A percentile compares a stretch with the other conserved stretches of the same genome.
Conservation (phyloP, 352 stramenopile species). For the Globisporangium lucens region DNA sequence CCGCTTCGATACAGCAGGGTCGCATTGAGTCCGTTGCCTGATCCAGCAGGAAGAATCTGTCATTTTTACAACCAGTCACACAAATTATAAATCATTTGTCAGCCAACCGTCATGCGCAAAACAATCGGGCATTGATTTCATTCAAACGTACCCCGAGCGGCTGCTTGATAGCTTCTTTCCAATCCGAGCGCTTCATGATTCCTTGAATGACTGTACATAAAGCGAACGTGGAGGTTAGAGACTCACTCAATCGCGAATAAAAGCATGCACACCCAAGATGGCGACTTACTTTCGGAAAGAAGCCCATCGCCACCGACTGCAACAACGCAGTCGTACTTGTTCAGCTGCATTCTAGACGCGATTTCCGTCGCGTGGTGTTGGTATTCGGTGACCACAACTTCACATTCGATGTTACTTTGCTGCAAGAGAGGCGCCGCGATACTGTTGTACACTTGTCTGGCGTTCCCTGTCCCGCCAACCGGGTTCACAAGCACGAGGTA, state of each 20-base stretch:
- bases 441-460: constrained; percentile 46
- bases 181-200: constrained; percentile 59
- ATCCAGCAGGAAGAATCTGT: constrained; percentile 48
- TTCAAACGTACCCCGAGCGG: constrained; percentile 42
- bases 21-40: constrained; percentile 63
- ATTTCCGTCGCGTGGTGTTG: constrained; percentile 61
- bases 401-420: constrained; percentile 52
- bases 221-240: not conserved
- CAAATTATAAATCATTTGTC: not conserved
- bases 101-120: not conserved
- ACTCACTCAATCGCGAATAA: not conserved
- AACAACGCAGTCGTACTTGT: constrained; percentile 64
- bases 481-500: constrained; percentile 62
- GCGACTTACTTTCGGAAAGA: constrained; percentile 57
- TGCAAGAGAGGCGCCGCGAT: constrained; percentile 52
- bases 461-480: constrained; percentile 48
- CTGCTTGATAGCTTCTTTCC: constrained; percentile 49
- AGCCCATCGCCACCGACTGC: constrained; percentile 64
- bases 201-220: constrained; percentile 57
- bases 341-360: constrained; percentile 32
- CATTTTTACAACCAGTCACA: not conserved
- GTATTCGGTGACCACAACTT: constrained; percentile 48
- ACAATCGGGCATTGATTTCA: not conserved
- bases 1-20: constrained; percentile 48
- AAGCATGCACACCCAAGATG: not conserved